These are phyloP conservation scores for Gnaphalium uliginosum DNA, from an alignment of 129 eudicot species.

Conservation along the genomic window DNA sequence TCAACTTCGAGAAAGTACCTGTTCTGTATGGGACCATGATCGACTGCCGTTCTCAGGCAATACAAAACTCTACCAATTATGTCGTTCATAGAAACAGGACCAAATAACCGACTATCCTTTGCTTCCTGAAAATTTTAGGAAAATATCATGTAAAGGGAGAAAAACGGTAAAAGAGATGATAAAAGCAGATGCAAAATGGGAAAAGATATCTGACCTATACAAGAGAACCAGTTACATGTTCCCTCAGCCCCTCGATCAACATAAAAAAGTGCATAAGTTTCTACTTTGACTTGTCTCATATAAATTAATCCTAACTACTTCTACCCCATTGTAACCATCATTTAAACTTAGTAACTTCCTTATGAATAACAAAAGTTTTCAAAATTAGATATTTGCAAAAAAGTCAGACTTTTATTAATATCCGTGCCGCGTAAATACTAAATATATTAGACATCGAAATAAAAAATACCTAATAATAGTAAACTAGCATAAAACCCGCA, in stretches of 20 bases:
- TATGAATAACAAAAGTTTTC: neutral
- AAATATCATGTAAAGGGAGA: neutral
- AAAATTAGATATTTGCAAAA: neutral
- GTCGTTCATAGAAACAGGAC: slow-evolving; percentile 80
- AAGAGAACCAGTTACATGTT: neutral
- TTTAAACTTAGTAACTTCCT: neutral
- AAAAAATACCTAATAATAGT: too few species aligned
- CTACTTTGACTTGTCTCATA: neutral
- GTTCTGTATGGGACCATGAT: slow-evolving; percentile 91
- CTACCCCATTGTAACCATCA: neutral
- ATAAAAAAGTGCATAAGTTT: neutral
- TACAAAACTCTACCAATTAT: slow-evolving; percentile 90
- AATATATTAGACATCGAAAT: too few species aligned
- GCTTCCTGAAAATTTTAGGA: slow-evolving; percentile 60
- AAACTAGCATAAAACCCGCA: too few species aligned
- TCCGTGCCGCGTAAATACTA: neutral
- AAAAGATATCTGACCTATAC: neutral
- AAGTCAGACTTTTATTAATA: neutral
- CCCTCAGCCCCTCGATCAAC: neutral
- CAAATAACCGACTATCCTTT: slow-evolving; percentile 88
- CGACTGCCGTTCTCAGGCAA: slow-evolving; percentile 81
- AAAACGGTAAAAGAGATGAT: neutral
- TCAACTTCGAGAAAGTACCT: slow-evolving; percentile 49
- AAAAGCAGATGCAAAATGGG: neutral
- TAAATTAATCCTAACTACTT: neutral